Evolutionary conservation across 306 rosid species (phyloP), one percentile per base, ranked within the genome.

Genomic region (Fragaria iinumae): DNA sequence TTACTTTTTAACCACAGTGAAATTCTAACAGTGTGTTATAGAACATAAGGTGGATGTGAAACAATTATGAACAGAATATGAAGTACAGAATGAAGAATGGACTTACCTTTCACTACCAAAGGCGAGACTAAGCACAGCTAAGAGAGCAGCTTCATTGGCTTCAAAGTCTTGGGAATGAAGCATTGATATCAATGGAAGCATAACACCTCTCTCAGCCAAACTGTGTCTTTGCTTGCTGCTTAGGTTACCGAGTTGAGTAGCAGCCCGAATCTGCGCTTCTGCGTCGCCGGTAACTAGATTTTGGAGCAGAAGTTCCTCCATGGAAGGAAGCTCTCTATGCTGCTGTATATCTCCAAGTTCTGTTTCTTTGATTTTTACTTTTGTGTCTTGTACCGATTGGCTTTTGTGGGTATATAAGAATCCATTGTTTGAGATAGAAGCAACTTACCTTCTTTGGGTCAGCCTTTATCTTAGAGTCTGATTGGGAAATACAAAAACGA

Each of bases 401-500:
- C 85, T 88, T 88, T 89, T 82, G 83, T 50, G 83, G 84, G 80
- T 73, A 77, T 84, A 77, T 77, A 47, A 47, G 82, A 91, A 90
- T 90, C 88, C 97, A 63, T 92, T 92, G 92, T 92, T 92, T 92
- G 91, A 90, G 79, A 80, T 25, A 73, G 85, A 92, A 92, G 97
- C 96, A 90, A 92, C 94, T 78, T 47, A 82, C 79, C 78, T 83
- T 89, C 90, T 84, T 84, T 89, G 77, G 60, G 83, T 77, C 80
- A 82, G 75, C 89, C 80, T 88, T 76, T 81, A 76, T 43, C 80
- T 69, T 71, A 72, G 71, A 72, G 71, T 86, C 75, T 73, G 65
- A 80, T 67, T 52, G 68, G 80, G 83, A 74, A 80, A 82, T 83
- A 74, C 69, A 77, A 82, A 11, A 78, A 72, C 50, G 79, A 80